Base-by-base conservation (phyloP, 495 filamentous ascomycete species). In the Penicillium maclennaniae region DNA sequence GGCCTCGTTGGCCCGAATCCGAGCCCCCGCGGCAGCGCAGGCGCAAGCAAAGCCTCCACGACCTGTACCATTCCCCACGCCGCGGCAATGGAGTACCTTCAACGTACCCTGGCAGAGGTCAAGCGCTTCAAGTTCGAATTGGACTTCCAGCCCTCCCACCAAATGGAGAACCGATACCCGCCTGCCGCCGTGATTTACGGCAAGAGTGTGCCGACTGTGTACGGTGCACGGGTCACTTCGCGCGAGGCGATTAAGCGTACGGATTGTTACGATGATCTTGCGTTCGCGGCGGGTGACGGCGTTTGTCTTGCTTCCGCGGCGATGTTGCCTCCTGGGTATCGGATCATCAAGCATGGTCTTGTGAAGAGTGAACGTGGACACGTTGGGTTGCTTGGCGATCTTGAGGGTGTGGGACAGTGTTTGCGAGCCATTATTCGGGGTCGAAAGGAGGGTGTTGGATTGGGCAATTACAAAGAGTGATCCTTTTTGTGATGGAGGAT, bases 201-300 rank as follows among this genome's bases (percentile, higher is more conserved):
- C 34, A 96, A 95, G 66, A 83, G 83, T 20, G 83, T 87, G 3
- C 92, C 92, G 0, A 97, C 92, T 0, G 87, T 95, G 1, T 87
- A 81, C 67, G 90, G 83, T 0, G 90, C 88, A 1, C 80, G 82
- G 12, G 89, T 97, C 9, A 60, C 77, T 6, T 82, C 82, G 2
- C 62, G 76, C 6, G 86, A 89, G 31, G 75, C 74, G 0, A 96
- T 97, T 56, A 83, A 83, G 47, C 80, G 82, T 36, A 69, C 81
- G 1, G 89, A 95, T 69, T 85, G 86, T 3, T 97, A 95, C 62
- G 92, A 96, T 55, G 85, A 95, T 52, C 74, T 96, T 3, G 82
- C 88, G 0, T 97, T 97, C 69, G 87, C 85, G 0, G 85, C 83
- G 34, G 92, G 92, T 0, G 92, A 97, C 66, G 92, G 92, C 0